Evolutionary conservation across 108 stramenopile genomes (phyloP), one percentile per base, ranked within the genome.

Genomic region (Skeletonema menzelii): DNA sequence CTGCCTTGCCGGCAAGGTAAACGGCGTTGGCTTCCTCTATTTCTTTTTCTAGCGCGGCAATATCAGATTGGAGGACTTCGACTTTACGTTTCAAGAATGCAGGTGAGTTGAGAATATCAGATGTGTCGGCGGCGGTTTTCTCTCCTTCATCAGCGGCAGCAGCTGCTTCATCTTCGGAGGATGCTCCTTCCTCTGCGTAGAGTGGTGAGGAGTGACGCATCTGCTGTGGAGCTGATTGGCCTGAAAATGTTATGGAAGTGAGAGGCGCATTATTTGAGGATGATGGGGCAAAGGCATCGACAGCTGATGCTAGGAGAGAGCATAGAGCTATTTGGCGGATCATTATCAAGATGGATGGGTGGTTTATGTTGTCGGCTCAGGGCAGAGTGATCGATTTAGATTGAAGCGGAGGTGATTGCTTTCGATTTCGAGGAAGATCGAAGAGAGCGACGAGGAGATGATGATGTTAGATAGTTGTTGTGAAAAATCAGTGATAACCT

Each of bases 31-130:
- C 83, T 58, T 79, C 87, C 15, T 69, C 86, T 17, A 91, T 76
- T 30, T 85, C 81, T 60, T 73, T 72, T 24, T 93, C 90, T 15
- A 80, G 49, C 12, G 79, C 73, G 27, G 66, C 84, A 62, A 88
- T 72, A 70, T 95, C 92, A 20, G 66, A 85, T 67, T 92, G 59
- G 27, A 95, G 67, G 5, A 93, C 95, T 46, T 93, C 95, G 5
- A 93, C 57, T 70, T 95, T 95, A 27, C 89, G 76, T 47, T 84
- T 82, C 56, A 95, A 69, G 72, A 95, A 95, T 12, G 92, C 92
- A 10, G 95, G 92, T 5, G 90, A 90, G 63, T 74, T 93, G 14
- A 93, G 76, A 85, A 95, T 95, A 58, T 95, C 94, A 27, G 63
- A 32, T 56, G 40, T 58, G 27, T 59, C 78, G 27, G 26, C 31